These are phyloP conservation scores for Ilyonectria sp. DNA, from an alignment of 2,329 filamentous ascomycete genomes.

Conservation along the genomic window DNA sequence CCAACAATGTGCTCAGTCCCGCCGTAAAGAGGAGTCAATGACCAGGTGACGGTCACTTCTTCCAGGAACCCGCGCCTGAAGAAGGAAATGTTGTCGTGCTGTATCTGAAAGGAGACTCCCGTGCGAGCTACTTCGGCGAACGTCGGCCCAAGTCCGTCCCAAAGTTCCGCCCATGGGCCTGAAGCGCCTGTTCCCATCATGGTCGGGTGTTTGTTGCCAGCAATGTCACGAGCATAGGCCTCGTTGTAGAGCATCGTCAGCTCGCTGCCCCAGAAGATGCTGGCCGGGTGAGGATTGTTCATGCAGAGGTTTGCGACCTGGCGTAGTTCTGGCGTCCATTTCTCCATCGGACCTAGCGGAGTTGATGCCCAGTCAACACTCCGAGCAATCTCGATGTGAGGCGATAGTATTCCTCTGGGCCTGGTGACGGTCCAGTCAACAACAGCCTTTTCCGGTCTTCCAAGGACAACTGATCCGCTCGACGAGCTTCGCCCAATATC, in stretches of 20 bases:
- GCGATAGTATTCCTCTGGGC: conserved; percentile 50
- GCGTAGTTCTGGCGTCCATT: conserved; percentile 62
- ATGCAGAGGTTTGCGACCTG: conserved; percentile 58
- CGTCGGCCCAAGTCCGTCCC: conserved; percentile 51
- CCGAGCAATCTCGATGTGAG: conserved; percentile 50
- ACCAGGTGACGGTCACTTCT: conserved; percentile 58
- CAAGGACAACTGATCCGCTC: conserved; percentile 48
- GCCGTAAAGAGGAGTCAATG: conserved; percentile 56
- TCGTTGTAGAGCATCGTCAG: conserved; percentile 77
- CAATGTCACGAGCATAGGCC: conserved; percentile 68
- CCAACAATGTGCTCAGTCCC: conserved; percentile 54
- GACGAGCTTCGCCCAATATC: conserved; percentile 47
- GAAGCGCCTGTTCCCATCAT: conserved; percentile 72
- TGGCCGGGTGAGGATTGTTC: conserved; percentile 60
- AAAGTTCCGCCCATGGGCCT: conserved; percentile 69
- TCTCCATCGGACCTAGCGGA: conserved; percentile 59
- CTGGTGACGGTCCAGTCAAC: conserved; percentile 53
- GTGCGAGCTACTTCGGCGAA: conserved; percentile 56
- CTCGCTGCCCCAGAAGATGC: conserved; percentile 74
- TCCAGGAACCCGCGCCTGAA: conserved; percentile 55
- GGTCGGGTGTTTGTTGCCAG: conserved; percentile 73
- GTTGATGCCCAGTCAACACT: conserved; percentile 60
- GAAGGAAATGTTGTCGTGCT: conserved; percentile 52
- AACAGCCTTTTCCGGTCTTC: conserved; percentile 52
- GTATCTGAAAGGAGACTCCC: conserved; percentile 51